Evolutionary conservation across 495 filamentous ascomycete species (phyloP), one percentile per base, ranked within the genome.

Genomic region (Xylaria bambusicola): DNA sequence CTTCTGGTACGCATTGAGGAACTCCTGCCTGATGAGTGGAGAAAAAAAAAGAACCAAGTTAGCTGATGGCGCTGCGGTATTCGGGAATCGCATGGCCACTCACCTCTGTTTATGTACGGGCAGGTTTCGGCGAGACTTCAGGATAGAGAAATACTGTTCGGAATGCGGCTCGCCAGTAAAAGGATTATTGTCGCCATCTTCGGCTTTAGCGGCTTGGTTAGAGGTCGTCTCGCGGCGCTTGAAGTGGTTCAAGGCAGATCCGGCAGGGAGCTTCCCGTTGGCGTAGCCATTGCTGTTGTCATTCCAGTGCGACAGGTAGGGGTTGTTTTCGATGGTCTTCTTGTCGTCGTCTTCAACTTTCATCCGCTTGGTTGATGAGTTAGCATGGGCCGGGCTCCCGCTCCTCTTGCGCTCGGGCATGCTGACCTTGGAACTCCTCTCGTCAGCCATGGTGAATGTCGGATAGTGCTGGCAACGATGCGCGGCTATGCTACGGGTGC

Each of bases 221-320:
- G 93, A 85, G 3, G 92, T 98, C 13, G 92, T 94, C 20, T 82
- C 79, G 73, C 97, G 92, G 52, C 90, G 84, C 72, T 86, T 82
- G 66, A 97, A 84, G 33, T 80, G 76, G 45, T 82, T 81, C 66
- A 92, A 80, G 18, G 79, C 71, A 44, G 82, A 80, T 21, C 75
- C 74, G 53, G 67, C 66, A 57, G 68, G 57, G 26, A 60, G 52
- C 53, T 61, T 46, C 35, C 73, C 76, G 57, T 83, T 71, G 31
- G 70, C 76, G 66, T 71, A 72, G 46, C 72, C 65, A 12, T 65
- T 64, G 47, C 63, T 66, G 18, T 73, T 66, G 42, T 89, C 79
- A 71, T 92, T 88, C 84, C 89, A 89, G 69, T 99, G 95, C 49
- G 92, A 91, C 49, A 98, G 84, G 73, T 99, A 98, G 2, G 89